A percentile compares a stretch with the other conserved stretches of the same genome.
Conservation (phyloP, 805 yeast genomes). For the Candida caryicola region DNA sequence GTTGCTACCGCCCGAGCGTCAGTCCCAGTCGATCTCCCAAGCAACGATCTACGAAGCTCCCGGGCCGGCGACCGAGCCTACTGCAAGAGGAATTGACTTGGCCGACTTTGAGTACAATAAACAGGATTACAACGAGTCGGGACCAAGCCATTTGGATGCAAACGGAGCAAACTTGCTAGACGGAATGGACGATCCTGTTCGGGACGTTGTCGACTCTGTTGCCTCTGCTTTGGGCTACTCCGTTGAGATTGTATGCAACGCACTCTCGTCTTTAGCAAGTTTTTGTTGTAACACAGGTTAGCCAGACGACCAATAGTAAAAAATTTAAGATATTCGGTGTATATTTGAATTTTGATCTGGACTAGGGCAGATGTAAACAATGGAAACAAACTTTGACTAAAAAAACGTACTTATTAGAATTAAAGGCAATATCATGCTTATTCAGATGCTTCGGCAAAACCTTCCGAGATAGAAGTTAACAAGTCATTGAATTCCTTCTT, state of each 20-base stretch:
- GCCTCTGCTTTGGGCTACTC: too few species aligned
- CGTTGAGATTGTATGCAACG: too few species aligned
- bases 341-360: background rate
- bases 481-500: conserved; percentile 75
- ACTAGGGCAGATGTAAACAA: background rate
- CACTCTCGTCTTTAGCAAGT: too few species aligned
- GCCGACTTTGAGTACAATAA: background rate
- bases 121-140: conserved; percentile 1
- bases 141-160: too few species aligned
- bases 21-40: too few species aligned
- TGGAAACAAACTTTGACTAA: too few species aligned
- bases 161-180: background rate
- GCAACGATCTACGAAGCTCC: too few species aligned
- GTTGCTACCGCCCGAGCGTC: background rate
- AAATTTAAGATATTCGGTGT: background rate
- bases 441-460: conserved; percentile 94
- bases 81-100: background rate
- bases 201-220: background rate
- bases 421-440: conserved; percentile 31
- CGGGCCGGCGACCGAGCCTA: background rate
- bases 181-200: background rate
- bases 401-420: conserved; percentile 4
- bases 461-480: conserved; percentile 72
- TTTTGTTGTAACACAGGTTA: too few species aligned
- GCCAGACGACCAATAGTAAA: too few species aligned